A percentile compares a stretch with the other conserved stretches of the same genome.
These are phyloP conservation scores for Vicia faba DNA, from an alignment of 306 rosid species.

Conservation along the genomic window DNA sequence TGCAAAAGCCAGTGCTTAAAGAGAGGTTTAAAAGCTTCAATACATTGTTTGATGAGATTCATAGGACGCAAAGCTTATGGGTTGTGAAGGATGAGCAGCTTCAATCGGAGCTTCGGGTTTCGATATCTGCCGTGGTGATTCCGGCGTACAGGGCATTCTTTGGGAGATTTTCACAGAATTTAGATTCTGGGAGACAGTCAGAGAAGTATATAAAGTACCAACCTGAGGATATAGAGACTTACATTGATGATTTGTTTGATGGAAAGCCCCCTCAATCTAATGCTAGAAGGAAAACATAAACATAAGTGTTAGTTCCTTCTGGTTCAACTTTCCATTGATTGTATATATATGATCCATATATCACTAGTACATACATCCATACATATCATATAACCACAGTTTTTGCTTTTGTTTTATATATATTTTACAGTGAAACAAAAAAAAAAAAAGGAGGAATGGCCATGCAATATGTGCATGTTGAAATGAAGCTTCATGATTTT, in stretches of 20 bases:
- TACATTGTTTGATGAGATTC: conserved; percentile 76
- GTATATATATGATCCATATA: conserved; percentile 10
- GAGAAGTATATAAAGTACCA: conserved; percentile 88
- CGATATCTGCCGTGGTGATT: conserved; percentile 71
- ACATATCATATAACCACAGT: conserved; percentile 19
- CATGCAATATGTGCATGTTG: conserved; percentile 4
- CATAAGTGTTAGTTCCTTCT: neutral
- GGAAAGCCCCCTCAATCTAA: conserved; percentile 58
- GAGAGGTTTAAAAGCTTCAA: conserved; percentile 91
- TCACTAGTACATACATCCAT: conserved; percentile 8
- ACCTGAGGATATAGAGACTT: conserved; percentile 75
- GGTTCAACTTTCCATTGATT: neutral
- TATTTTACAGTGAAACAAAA: conserved; percentile 8
- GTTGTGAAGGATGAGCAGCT: conserved; percentile 90
- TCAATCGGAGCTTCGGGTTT: conserved; percentile 87
- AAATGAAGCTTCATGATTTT: conserved; percentile 7
- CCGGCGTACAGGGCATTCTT: conserved; percentile 80
- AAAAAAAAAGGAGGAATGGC: neutral
- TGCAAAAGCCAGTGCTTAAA: conserved; percentile 66
- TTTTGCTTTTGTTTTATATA: neutral
- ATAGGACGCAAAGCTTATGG: conserved; percentile 90
- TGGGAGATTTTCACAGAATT: conserved; percentile 68
- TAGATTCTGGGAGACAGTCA: conserved; percentile 68
- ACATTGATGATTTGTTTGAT: conserved; percentile 79
- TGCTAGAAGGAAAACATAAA: conserved; percentile 51